A percentile compares a stretch with the other conserved stretches of the same genome.
These are phyloP conservation scores for Centella asiatica DNA, from an alignment of 129 eudicot species.

Conservation along the genomic window DNA sequence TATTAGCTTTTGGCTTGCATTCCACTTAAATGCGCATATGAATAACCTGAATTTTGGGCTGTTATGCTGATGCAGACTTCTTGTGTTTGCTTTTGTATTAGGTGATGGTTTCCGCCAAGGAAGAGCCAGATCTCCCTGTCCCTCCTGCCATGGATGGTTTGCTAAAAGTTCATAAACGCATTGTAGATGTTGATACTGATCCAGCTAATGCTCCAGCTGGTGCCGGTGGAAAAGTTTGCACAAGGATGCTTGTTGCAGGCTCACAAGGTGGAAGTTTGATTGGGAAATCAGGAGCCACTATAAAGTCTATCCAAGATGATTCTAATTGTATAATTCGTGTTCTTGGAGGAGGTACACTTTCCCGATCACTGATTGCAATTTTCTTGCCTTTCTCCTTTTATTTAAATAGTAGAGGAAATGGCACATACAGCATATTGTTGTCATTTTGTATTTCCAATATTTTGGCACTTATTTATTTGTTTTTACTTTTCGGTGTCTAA, in stretches of 20 bases:
- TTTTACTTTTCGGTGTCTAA: too few relatives aligned
- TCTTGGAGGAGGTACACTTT: constrained; percentile 65
- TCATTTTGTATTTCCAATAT: too few relatives aligned
- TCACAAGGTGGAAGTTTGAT: constrained; percentile 89
- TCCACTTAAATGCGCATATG: neutral
- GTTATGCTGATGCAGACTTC: neutral
- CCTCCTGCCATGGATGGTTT: constrained; percentile 96
- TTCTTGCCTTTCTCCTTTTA: neutral
- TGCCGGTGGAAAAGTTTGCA: constrained; percentile 42
- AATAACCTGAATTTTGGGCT: neutral
- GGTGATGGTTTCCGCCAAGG: constrained; percentile 92
- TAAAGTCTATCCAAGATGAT: constrained; percentile 74
- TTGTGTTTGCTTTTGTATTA: constrained; percentile 13
- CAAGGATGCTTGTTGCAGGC: constrained; percentile 81
- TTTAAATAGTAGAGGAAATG: neutral
- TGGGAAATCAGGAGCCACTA: constrained; percentile 86
- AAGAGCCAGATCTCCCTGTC: constrained; percentile 59
- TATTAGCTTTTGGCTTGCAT: neutral
- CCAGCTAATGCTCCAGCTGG: constrained; percentile 49
- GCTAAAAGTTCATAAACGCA: constrained; percentile 68
- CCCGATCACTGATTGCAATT: too few relatives aligned
- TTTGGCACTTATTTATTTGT: too few relatives aligned
- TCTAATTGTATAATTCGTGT: constrained; percentile 73
- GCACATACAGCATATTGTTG: neutral
- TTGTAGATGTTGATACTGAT: constrained; percentile 47